Base-by-base conservation (phyloP, 2,329 filamentous ascomycete genomes). In the Phaeosphaeriaceae sp. region DNA sequence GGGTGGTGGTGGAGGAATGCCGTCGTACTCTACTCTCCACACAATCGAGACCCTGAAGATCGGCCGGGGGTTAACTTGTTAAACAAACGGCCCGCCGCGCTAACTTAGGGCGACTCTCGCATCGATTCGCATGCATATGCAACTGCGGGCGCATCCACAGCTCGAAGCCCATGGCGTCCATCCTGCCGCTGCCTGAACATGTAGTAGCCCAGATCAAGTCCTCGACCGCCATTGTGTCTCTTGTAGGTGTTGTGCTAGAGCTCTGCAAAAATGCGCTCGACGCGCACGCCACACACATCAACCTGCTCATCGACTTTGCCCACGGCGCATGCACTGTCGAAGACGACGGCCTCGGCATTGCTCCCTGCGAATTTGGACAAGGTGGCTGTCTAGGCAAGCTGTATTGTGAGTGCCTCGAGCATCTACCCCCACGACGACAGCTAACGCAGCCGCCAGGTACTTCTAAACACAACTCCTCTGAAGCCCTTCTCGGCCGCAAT, bases 251-350 rank as follows among this genome's bases (percentile, higher is more conserved):
- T 4, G 81, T 92, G 15, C 81, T 88, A 55, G 91, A 91, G 48
- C 84, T 98, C 10, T 68, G 96, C 24, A 88, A 90, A 74, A 99
- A 99, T 75, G 88, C 93, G 0, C 83, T 99, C 13, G 95, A 99
- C 80, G 92, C 93, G 3, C 80, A 81, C 48, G 89, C 94, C 17
- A 84, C 82, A 32, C 90, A 84, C 55, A 79, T 97, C 61, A 86
- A 86, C 54, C 82, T 97, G 55, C 85, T 84, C 0, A 81, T 97
- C 22, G 91, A 97, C 78, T 93, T 92, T 73, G 77, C 79, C 54
- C 88, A 89, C 23, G 94, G 93, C 5, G 88, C 86, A 66, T 97
- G 94, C 76, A 83, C 84, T 0, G 85, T 97, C 5, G 91, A 97
- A 71, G 95, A 99, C 74, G 86, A 98, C 78, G 95, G 95, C 1